A percentile compares a stretch with the other conserved stretches of the same genome.
These are phyloP conservation scores for Fagopyrum esculentum DNA, from an alignment of 148 eudicot genomes.

Conservation along the genomic window DNA sequence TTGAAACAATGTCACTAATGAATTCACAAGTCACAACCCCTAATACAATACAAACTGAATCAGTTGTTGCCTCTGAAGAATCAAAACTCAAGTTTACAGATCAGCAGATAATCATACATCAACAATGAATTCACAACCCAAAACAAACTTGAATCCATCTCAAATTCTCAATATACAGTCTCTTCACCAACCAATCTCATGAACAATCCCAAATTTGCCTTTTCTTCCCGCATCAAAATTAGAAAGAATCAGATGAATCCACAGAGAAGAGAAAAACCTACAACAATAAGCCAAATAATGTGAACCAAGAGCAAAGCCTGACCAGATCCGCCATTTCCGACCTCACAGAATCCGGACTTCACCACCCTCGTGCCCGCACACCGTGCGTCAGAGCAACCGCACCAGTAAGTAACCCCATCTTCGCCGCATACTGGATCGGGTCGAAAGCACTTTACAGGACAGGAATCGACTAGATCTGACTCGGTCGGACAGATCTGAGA, in stretches of 20 bases:
- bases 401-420: constrained; percentile 88
- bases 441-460: constrained; percentile 78
- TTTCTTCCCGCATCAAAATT: background rate
- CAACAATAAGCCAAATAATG: constrained; percentile 61
- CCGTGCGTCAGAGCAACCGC: constrained; percentile 80
- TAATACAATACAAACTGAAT: no score
- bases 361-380: constrained; percentile 64
- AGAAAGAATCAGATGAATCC: constrained; percentile 43
- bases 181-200: no score
- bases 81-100: no score
- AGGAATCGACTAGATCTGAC: constrained; percentile 18
- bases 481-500: constrained; percentile 20
- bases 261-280: constrained; percentile 64
- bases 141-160: no score
- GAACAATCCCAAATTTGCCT: no score
- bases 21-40: no score
- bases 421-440: constrained; percentile 89
- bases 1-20: no score
- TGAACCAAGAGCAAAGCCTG: constrained; percentile 78
- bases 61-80: no score
- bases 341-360: constrained; percentile 68
- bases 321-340: constrained; percentile 60
- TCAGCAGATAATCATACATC: no score
- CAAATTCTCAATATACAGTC: no score
- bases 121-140: no score